Conservation (phyloP, 1,284 basidiomycete genomes). For the Porodaedalea pini region DNA sequence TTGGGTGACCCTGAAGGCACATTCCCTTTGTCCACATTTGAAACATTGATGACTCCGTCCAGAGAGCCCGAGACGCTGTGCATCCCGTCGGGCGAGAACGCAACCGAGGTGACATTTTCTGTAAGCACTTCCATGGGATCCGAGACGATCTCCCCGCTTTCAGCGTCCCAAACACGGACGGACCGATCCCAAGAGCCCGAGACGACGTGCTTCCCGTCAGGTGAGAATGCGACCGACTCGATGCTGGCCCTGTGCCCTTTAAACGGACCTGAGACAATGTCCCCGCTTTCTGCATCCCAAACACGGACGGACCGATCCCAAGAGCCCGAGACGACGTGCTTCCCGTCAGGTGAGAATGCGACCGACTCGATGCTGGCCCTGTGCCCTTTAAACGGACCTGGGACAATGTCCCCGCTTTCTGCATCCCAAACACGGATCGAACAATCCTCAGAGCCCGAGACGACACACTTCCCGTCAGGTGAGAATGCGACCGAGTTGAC, state of each 20-base stretch:
- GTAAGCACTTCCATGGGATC: neutral
- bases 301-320: slow-evolving; percentile 7
- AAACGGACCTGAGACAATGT: neutral
- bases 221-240: neutral
- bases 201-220: neutral
- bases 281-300: slow-evolving; percentile 9
- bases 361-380: neutral
- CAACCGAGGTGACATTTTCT: neutral
- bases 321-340: slow-evolving; percentile 9
- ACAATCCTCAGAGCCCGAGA: no score
- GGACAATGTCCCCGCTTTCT: neutral
- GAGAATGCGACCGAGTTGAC: no score
- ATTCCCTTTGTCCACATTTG: no score
- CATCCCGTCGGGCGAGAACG: neutral
- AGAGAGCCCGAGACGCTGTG: neutral
- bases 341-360: slow-evolving; percentile 13
- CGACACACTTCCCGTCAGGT: no score
- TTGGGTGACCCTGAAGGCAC: no score
- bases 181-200: slow-evolving; percentile 3
- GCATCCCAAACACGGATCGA: neutral
- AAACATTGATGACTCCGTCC: neutral
- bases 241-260: neutral
- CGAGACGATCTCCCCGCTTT: neutral
- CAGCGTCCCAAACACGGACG: neutral
- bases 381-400: neutral